phyloP scores from a whole-genome alignment of 257 asterid species.

The Scutellaria minor region DNA sequence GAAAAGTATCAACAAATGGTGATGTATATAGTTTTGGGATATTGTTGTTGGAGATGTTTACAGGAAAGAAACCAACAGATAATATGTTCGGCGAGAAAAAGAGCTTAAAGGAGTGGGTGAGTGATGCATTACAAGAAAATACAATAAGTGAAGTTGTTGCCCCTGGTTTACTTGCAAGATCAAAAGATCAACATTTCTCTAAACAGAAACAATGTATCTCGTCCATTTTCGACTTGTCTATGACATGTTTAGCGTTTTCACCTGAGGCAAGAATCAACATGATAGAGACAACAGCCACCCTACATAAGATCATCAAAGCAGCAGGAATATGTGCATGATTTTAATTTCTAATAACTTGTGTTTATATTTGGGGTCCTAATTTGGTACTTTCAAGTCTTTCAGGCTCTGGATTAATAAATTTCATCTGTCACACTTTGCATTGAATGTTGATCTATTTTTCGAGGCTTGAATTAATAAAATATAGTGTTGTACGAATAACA shows the following conservation, averaged over 20 bases:
- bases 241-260: not conserved
- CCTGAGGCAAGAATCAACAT: not conserved
- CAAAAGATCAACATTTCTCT: not conserved
- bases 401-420: too few species aligned
- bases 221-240: not conserved
- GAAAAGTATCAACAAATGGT: constrained; percentile 19
- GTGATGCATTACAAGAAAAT: constrained; percentile 1
- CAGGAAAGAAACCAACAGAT: constrained; percentile 16
- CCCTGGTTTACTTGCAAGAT: not conserved
- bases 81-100: not conserved
- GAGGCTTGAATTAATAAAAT: too few species aligned
- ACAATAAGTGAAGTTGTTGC: not conserved
- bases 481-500: too few species aligned
- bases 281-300: not conserved
- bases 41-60: constrained; percentile 18
- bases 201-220: not conserved
- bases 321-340: too few species aligned
- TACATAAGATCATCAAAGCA: too few species aligned
- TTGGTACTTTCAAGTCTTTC: too few species aligned
- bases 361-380: too few species aligned
- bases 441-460: too few species aligned
- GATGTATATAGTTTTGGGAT: constrained; percentile 17
- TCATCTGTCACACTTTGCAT: too few species aligned
- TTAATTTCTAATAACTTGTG: too few species aligned
- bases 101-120: constrained; percentile 22